Percentiles rank a stretch among this genome's conserved stretches.
phyloP scores from a whole-genome alignment of 225 moss, liverwort and hornwort species.

The Ulota crispa region DNA sequence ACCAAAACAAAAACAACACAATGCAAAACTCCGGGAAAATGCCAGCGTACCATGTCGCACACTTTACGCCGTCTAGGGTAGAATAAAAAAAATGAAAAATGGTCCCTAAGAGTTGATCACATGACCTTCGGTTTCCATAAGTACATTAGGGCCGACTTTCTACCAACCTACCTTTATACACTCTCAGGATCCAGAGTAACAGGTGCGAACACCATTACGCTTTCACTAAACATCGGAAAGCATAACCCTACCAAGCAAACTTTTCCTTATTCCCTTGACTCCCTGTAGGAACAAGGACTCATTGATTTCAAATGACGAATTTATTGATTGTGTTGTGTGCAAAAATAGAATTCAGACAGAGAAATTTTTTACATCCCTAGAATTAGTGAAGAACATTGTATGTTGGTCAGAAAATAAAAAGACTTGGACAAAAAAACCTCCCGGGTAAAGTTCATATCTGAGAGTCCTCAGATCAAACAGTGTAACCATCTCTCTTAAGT shows the following conservation, averaged over 20 bases:
- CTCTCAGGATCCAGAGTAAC: neutral
- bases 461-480: neutral
- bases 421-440: neutral
- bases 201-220: neutral
- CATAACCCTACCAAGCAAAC: neutral
- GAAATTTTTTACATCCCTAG: neutral
- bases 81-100: neutral
- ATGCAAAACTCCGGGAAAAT: neutral
- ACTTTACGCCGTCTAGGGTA: neutral
- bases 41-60: neutral
- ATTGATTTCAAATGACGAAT: neutral
- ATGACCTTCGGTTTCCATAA: neutral
- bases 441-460: neutral
- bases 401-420: neutral
- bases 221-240: slow-evolving; percentile 5
- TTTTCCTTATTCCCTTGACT: neutral
- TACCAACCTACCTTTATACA: neutral
- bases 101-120: too few species aligned
- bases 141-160: neutral
- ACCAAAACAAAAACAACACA: too few species aligned
- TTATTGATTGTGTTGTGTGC: neutral
- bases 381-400: neutral
- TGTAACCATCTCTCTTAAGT: neutral
- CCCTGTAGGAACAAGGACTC: neutral
- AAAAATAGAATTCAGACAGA: neutral